Conservation (phyloP, 139 green algal species). For the Chlamydomonas sphaeroides region DNA sequence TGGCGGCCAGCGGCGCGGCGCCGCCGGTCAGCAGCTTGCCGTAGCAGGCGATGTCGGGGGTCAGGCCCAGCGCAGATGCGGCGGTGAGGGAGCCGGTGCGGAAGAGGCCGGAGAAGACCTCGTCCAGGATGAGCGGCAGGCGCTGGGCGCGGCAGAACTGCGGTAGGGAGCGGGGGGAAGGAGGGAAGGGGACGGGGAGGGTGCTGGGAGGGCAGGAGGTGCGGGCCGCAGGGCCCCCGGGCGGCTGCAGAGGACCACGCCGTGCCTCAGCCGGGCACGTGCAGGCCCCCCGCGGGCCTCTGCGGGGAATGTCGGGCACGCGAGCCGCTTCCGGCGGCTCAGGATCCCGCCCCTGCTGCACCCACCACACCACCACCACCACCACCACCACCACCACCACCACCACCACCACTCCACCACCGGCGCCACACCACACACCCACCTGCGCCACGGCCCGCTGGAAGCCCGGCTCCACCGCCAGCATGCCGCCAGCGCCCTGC, state of each 20-base stretch:
- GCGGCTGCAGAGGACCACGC: no score
- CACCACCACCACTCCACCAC: no score
- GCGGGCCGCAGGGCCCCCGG: no score
- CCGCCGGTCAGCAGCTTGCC: constrained; percentile 94
- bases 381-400: no score
- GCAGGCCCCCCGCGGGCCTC: no score
- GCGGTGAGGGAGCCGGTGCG: constrained; percentile 80
- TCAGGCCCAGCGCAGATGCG: constrained; percentile 71
- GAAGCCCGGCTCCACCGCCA: constrained; percentile 92
- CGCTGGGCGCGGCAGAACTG: constrained; percentile 63
- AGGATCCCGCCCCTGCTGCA: no score
- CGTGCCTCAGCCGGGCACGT: no score
- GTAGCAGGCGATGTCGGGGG: constrained; percentile 95
- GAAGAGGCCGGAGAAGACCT: constrained; percentile 95
- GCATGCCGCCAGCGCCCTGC: constrained; percentile 96
- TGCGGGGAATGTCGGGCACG: no score
- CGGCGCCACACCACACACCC: neutral
- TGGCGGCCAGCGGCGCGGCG: constrained; percentile 86
- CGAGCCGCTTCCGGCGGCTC: neutral
- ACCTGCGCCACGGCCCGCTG: constrained; percentile 79
- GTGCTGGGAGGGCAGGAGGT: no score
- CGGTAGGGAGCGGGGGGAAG: neutral
- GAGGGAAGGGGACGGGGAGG: no score
- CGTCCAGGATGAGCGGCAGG: constrained; percentile 94
- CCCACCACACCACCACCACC: neutral